phyloP scores from a whole-genome alignment of 164 flowering plant genomes.

The Magnolia sinica region DNA sequence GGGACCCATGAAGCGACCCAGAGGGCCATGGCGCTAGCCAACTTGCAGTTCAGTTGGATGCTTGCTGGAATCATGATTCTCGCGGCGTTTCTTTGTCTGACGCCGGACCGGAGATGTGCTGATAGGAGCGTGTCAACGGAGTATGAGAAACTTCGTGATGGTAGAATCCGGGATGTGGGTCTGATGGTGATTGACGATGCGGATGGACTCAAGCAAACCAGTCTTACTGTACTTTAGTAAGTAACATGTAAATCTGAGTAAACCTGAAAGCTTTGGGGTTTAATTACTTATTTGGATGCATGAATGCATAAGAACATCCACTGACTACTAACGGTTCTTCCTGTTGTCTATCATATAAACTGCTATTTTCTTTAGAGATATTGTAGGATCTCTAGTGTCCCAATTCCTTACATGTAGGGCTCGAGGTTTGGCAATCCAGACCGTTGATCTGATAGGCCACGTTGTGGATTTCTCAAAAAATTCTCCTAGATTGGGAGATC shows the following conservation, averaged over 20 bases:
- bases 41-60: constrained; percentile 84
- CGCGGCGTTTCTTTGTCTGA: constrained; percentile 36
- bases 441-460: too few relatives aligned
- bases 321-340: not conserved
- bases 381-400: too few relatives aligned
- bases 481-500: too few relatives aligned
- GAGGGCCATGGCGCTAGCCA: constrained; percentile 63
- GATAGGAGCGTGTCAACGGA: constrained; percentile 20
- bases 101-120: constrained; percentile 23
- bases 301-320: not conserved
- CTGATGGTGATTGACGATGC: not conserved
- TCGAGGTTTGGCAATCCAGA: too few relatives aligned
- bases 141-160: constrained; percentile 29
- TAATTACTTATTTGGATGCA: not conserved
- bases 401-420: too few relatives aligned
- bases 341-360: not conserved
- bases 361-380: too few relatives aligned
- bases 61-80: constrained; percentile 53
- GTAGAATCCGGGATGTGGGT: not conserved
- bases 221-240: not conserved
- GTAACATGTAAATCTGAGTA: not conserved
- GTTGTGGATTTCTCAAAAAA: too few relatives aligned
- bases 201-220: not conserved
- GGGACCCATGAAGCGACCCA: constrained; percentile 40
- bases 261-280: not conserved